Conservation (phyloP, 1,284 basidiomycete genomes). For the Trichosporon sp. region DNA sequence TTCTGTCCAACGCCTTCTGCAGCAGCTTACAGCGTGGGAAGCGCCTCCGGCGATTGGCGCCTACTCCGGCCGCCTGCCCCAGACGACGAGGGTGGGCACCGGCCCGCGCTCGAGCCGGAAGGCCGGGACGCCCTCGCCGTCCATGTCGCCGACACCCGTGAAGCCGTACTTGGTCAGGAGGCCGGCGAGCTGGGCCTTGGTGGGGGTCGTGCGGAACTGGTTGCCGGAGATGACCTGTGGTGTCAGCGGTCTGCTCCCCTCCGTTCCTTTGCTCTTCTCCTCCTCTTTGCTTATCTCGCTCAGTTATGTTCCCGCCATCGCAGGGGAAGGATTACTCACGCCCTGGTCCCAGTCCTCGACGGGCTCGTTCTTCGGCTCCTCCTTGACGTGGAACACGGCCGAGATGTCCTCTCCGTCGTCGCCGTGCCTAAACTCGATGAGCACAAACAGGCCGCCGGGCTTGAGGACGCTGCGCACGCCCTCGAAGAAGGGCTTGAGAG, state of each 20-base stretch:
- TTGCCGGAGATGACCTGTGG: conserved; percentile 1
- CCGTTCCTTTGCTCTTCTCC: neutral
- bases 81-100: conserved; percentile 13
- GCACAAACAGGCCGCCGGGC: conserved; percentile 30
- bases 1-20: too few relatives aligned
- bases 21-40: too few relatives aligned
- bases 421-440: conserved; percentile 30
- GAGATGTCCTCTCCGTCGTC: conserved; percentile 8
- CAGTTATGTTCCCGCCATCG: neutral
- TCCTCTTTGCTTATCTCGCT: neutral
- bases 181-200: neutral
- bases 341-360: conserved; percentile 10
- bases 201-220: conserved; percentile 18
- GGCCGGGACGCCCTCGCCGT: conserved; percentile 27
- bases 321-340: neutral
- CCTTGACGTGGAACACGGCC: conserved; percentile 6
- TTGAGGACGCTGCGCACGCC: conserved; percentile 26
- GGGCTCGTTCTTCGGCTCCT: neutral
- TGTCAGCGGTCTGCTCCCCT: neutral
- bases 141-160: conserved; percentile 23
- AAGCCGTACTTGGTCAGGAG: conserved; percentile 23
- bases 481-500: conserved; percentile 26
- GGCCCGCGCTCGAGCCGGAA: conserved; percentile 9
- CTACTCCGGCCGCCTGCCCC: conserved; percentile 10
- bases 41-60: neutral